Evolutionary conservation across 2,329 filamentous ascomycete genomes (phyloP), one percentile per base, ranked within the genome.

Genomic region (Aspergillus caelatus): DNA sequence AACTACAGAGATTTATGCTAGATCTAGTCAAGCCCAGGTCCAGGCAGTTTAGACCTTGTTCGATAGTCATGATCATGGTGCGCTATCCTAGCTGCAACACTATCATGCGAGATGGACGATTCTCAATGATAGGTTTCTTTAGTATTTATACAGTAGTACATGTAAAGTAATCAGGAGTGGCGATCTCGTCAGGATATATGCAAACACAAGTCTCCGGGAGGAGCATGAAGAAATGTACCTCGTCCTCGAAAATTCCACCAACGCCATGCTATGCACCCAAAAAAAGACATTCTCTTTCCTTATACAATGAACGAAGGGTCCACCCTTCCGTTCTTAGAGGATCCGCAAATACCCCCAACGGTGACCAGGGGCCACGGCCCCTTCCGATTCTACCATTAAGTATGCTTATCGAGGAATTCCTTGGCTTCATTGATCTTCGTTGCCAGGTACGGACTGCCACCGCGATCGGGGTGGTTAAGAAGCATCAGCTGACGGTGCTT

Each of bases 371-470:
- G 52, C 32, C 12, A 39, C 10, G 39, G n/a, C n/a, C 32, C 30
- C 10, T 26, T 36, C n/a, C 21, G 21, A 50, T n/a, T 19, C 32
- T 14, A 23, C 14, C 53, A 62, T 70, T 64, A 79, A 30, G 64
- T 64, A 59, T 82, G 83, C 80, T 97, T 97, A 77, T 99, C 95
- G 70, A 99, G 78, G 67, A 98, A 88, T 78, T 98, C 94, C 80
- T 99, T 99, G 45, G 95, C 95, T 79, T 99, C 95, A 81, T 99
- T 99, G 77, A 99, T 91, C 80, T 99, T 99, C 60, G 94, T 97
- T 16, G 95, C 95, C 52, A 99, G 83, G 77, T 98, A 99, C 9
- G 95, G 95, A 76, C 93, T 97, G 45, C 95, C 95, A 69, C 95
- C 95, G 75, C 95, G 91, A 84, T 99, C 95, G 67, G 95, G 95